These are phyloP conservation scores for Clavispora carvajalis DNA, from an alignment of 805 yeast species.

Conservation along the genomic window DNA sequence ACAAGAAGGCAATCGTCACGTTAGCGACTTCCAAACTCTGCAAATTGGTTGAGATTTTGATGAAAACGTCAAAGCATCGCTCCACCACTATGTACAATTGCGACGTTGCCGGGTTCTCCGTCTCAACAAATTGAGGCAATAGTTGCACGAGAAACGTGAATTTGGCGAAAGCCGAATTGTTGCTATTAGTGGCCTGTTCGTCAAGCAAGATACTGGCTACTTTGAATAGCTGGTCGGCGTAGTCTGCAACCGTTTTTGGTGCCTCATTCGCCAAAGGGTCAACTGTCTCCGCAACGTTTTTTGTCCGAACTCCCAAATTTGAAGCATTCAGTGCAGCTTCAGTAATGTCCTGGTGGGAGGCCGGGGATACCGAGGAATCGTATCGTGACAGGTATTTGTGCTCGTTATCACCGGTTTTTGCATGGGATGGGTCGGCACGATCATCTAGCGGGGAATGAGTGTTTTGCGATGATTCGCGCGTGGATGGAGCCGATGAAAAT, in stretches of 20 bases:
- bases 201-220: conserved; percentile 23
- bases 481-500: background rate
- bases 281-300: no score
- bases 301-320: no score
- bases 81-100: conserved; percentile 32
- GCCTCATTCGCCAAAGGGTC: conserved; percentile 20
- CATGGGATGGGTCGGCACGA: background rate
- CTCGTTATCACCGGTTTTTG: background rate
- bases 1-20: conserved; percentile 31
- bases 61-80: conserved; percentile 34
- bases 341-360: background rate
- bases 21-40: conserved; percentile 29
- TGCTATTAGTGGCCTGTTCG: conserved; percentile 10
- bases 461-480: background rate
- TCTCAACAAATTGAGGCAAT: conserved; percentile 18
- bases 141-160: conserved; percentile 19
- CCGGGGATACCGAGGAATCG: background rate
- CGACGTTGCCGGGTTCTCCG: conserved; percentile 25
- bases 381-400: background rate
- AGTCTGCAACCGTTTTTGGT: conserved; percentile 31
- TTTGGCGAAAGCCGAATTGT: conserved; percentile 19
- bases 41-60: conserved; percentile 29
- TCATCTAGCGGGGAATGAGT: background rate
- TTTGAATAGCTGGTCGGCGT: conserved; percentile 33
- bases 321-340: no score